A percentile compares a stretch with the other conserved stretches of the same genome.
Evolutionary conservation across 2,329 filamentous ascomycete species (phyloP).

Genomic region (Zasmidium cellare): DNA sequence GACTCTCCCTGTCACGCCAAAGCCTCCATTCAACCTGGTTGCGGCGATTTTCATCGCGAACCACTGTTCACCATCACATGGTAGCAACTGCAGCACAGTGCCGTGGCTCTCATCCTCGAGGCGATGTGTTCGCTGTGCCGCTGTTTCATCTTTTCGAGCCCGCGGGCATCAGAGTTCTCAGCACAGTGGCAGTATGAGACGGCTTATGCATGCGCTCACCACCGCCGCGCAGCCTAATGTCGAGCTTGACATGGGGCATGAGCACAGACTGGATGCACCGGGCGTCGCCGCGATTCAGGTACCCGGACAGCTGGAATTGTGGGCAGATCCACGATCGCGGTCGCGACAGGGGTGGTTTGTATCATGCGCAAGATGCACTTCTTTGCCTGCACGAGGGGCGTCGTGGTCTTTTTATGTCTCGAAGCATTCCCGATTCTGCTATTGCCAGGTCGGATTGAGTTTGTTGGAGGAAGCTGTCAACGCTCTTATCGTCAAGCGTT

Average conservation of each 20-base stretch:
- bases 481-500: background rate
- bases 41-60: background rate
- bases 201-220: conserved; percentile 4
- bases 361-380: background rate
- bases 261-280: background rate
- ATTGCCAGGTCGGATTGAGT: background rate
- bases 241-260: conserved; percentile 1
- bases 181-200: background rate
- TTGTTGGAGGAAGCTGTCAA: background rate
- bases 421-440: background rate
- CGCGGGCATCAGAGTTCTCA: background rate
- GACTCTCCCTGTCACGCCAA: background rate
- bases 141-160: background rate
- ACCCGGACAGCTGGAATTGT: background rate
- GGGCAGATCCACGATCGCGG: background rate
- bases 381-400: background rate
- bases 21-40: background rate
- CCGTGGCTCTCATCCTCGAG: background rate
- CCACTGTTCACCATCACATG: background rate
- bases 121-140: background rate
- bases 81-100: background rate
- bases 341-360: background rate
- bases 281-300: conserved; percentile 1
- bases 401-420: background rate
- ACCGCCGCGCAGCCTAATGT: background rate